A percentile compares a stretch with the other conserved stretches of the same genome.
phyloP scores from a whole-genome alignment of 192 early-diverging fungal genomes.

The Diversispora eburnea region DNA sequence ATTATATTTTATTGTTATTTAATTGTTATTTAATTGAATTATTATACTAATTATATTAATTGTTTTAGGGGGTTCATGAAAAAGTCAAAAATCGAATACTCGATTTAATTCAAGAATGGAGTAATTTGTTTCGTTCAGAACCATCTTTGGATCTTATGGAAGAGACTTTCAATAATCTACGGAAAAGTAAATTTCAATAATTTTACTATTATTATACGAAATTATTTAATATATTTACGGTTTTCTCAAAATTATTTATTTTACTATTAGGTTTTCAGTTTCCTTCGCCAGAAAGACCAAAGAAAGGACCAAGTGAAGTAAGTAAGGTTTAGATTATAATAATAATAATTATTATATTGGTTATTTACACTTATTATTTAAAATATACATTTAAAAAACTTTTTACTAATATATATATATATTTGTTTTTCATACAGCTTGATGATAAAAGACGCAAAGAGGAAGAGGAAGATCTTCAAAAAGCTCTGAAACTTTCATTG shows the following conservation, averaged over 20 bases:
- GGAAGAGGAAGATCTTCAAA: slow-evolving; percentile 92
- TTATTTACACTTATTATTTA: background rate
- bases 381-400: too few species aligned
- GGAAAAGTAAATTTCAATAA: slow-evolving; percentile 41
- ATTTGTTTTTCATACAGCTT: background rate
- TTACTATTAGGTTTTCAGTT: slow-evolving; percentile 51
- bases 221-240: background rate
- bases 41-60: background rate
- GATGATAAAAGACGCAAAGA: slow-evolving; percentile 70
- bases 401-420: too few species aligned
- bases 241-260: background rate
- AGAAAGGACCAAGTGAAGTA: slow-evolving; percentile 63
- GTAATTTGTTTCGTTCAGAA: slow-evolving; percentile 77
- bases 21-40: background rate
- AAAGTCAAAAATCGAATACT: slow-evolving; percentile 75
- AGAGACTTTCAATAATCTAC: slow-evolving; percentile 62
- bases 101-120: slow-evolving; percentile 90
- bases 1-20: background rate
- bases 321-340: slow-evolving; percentile 19
- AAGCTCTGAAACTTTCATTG: slow-evolving; percentile 84
- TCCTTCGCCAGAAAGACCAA: slow-evolving; percentile 76
- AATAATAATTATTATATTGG: background rate
- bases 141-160: slow-evolving; percentile 77
- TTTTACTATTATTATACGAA: background rate
- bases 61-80: slow-evolving; percentile 62